Evolutionary conservation across 495 filamentous ascomycete species (phyloP).

Genomic region (Annulohypoxylon bovei): DNA sequence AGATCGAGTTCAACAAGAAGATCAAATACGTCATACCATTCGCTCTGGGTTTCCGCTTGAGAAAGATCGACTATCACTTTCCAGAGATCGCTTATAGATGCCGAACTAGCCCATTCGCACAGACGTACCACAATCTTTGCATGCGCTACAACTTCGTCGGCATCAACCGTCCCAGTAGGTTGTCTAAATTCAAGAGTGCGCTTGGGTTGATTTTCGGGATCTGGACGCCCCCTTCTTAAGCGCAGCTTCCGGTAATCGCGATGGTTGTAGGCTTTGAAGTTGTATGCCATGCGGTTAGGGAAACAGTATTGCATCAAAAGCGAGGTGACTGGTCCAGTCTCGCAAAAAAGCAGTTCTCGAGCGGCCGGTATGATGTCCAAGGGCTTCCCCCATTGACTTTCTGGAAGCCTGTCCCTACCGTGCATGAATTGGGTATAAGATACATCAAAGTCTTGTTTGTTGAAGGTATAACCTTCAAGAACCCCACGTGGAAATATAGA

Average conservation of each 20-base stretch:
- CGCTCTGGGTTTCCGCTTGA: neutral
- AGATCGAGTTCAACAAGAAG: slow-evolving; percentile 20
- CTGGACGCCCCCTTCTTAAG: neutral
- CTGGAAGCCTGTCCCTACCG: neutral
- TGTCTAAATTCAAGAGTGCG: slow-evolving; percentile 38
- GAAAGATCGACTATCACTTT: slow-evolving; percentile 5
- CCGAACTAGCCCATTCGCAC: slow-evolving; percentile 5
- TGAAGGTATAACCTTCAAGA: slow-evolving; percentile 21
- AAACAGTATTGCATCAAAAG: neutral
- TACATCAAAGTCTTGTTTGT: neutral
- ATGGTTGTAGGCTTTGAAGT: slow-evolving; percentile 10
- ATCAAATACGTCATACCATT: slow-evolving; percentile 33
- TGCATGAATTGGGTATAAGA: neutral
- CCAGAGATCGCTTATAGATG: neutral
- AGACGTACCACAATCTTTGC: neutral
- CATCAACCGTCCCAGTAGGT: slow-evolving; percentile 16
- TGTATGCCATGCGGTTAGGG: slow-evolving; percentile 8
- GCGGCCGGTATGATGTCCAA: neutral
- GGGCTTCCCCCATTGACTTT: neutral
- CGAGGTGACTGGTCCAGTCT: neutral
- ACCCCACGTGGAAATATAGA: slow-evolving; percentile 25
- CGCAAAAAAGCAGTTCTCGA: neutral
- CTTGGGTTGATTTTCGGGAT: neutral
- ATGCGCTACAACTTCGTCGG: slow-evolving; percentile 25
- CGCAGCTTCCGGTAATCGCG: neutral